Conservation (phyloP, 495 filamentous ascomycete species). For the Penicillium bialowiezense region DNA sequence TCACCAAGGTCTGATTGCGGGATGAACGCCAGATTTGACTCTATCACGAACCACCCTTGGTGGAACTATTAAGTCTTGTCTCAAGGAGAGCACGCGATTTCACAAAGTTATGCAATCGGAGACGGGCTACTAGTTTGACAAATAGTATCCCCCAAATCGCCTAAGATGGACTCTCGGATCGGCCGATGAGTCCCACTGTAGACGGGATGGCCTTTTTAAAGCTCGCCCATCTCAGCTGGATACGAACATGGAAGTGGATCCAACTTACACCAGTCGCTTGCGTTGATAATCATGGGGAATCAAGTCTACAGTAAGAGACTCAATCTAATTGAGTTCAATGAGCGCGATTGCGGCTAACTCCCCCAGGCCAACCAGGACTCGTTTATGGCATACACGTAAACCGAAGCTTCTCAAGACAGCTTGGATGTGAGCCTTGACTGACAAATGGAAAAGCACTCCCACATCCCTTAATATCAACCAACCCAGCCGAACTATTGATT, state of each 20-base stretch:
- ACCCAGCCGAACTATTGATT: not conserved
- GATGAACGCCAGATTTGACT: not conserved
- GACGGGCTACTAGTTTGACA: not conserved
- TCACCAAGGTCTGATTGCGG: not conserved
- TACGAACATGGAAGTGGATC: not conserved
- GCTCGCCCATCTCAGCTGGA: constrained; percentile 1
- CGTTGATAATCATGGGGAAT: not conserved
- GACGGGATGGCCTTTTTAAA: not conserved
- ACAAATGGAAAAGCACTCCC: not conserved
- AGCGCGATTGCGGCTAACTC: not conserved
- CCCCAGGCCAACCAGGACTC: not conserved
- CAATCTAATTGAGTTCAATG: constrained; percentile 16
- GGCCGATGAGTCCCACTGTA: not conserved
- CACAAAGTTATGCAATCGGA: not conserved
- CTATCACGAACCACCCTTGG: not conserved
- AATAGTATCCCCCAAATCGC: not conserved
- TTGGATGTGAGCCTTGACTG: not conserved
- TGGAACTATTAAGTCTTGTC: not conserved
- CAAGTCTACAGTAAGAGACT: not conserved
- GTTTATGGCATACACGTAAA: not conserved
- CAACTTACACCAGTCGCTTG: not conserved
- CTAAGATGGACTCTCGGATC: not conserved
- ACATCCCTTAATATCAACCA: not conserved
- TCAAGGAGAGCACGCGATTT: constrained; percentile 1
- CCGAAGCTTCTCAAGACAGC: not conserved